Evolutionary conservation across 1,284 basidiomycete species (phyloP).

Genomic region (Fomitopsis pinicola): DNA sequence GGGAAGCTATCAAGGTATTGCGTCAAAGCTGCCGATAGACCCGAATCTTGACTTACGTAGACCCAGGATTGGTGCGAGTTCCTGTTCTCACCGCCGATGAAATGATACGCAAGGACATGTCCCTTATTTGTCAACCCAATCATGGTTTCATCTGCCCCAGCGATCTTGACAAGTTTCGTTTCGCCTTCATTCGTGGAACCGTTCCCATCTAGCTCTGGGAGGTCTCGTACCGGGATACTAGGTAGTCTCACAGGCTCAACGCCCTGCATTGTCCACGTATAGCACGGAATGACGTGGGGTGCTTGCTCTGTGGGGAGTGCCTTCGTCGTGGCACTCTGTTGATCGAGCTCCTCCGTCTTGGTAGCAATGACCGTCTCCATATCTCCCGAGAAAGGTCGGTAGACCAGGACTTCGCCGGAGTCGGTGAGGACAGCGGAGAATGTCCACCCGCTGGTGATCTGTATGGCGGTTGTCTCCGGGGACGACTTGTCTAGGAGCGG

Average conservation of each 20-base stretch:
- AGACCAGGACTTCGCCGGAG: constrained; percentile 68
- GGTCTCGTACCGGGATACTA: constrained; percentile 19
- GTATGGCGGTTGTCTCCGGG: constrained; percentile 48
- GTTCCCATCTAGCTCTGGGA: constrained; percentile 44
- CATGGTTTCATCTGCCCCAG: constrained; percentile 61
- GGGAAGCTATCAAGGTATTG: constrained; percentile 46
- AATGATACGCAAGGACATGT: constrained; percentile 62
- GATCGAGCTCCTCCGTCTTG: constrained; percentile 44
- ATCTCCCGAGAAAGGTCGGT: constrained; percentile 61
- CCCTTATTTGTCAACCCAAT: constrained; percentile 76
- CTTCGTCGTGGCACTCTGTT: constrained; percentile 30
- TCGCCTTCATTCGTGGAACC: constrained; percentile 26
- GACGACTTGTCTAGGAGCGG: constrained; percentile 40
- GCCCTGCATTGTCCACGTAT: constrained; percentile 47
- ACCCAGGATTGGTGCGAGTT: constrained; percentile 52
- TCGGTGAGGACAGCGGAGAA: constrained; percentile 69
- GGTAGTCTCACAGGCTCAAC: constrained; percentile 49
- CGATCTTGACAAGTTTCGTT: constrained; percentile 71
- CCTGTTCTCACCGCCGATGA: constrained; percentile 36
- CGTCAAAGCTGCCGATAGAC: constrained; percentile 1
- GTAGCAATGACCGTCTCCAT: constrained; percentile 35
- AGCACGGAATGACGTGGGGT: constrained; percentile 47
- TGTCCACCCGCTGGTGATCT: constrained; percentile 80
- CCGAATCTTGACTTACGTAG: constrained; percentile 53
- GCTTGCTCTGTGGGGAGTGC: constrained; percentile 32